Evolutionary conservation across 805 yeast species (phyloP).

Genomic region (Candida sakaeoensis): DNA sequence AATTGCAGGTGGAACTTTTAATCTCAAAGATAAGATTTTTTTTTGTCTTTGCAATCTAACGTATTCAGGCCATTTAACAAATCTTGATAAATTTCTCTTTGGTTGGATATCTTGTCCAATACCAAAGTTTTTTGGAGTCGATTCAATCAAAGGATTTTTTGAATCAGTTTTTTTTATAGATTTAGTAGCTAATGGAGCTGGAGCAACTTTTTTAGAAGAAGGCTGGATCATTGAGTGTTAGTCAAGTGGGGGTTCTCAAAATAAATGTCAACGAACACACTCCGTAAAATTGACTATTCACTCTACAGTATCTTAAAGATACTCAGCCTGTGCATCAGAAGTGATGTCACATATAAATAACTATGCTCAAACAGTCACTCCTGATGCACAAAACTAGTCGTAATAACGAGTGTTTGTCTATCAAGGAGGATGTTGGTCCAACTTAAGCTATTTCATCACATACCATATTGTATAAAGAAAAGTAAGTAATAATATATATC

Average conservation of each 20-base stretch:
- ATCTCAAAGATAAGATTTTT: conserved; percentile 91
- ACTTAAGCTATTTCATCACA: conserved; percentile 18
- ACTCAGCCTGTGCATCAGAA: conserved; percentile 44
- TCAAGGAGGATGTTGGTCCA: conserved; percentile 24
- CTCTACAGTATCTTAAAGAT: conserved; percentile 42
- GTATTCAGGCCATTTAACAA: conserved; percentile 98
- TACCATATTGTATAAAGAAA: conserved; percentile 19
- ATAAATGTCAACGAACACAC: conserved; percentile 23
- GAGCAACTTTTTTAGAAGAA: conserved; percentile 47
- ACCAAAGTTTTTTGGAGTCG: conserved; percentile 91
- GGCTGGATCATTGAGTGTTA: conserved; percentile 53
- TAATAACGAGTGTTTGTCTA: conserved; percentile 13
- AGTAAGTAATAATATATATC: not conserved
- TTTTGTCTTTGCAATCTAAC: conserved; percentile 98
- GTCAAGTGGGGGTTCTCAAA: conserved; percentile 19
- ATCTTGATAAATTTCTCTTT: conserved; percentile 94
- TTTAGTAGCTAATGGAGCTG: conserved; percentile 44
- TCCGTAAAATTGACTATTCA: conserved; percentile 19
- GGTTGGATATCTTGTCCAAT: conserved; percentile 94
- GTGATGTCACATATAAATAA: conserved; percentile 19
- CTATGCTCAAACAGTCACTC: conserved; percentile 11
- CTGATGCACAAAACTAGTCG: conserved; percentile 10
- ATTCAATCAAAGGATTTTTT: conserved; percentile 78
- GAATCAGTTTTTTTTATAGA: conserved; percentile 24
- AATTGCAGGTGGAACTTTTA: conserved; percentile 98